phyloP scores from a whole-genome alignment of 2,329 filamentous ascomycete species.

The Cryphonectria nitschkei region DNA sequence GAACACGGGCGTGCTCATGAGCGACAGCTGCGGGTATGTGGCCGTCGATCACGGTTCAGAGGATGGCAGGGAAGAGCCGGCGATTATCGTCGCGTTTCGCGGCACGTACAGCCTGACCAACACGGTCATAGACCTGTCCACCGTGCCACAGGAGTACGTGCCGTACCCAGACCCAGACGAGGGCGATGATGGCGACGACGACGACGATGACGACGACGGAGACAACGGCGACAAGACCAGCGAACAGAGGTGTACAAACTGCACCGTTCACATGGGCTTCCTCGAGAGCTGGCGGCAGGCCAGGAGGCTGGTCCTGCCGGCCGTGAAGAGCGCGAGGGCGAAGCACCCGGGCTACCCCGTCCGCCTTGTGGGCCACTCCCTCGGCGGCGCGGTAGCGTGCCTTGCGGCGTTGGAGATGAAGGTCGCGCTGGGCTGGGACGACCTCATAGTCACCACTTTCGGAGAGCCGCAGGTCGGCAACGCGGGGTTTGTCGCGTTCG shows the following conservation, averaged over 20 bases:
- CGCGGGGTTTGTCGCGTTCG: slow-evolving; percentile 54
- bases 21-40: slow-evolving; percentile 92
- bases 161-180: slow-evolving; percentile 72
- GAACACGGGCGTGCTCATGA: slow-evolving; percentile 85
- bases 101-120: slow-evolving; percentile 95
- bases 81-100: slow-evolving; percentile 84
- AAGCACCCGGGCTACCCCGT: slow-evolving; percentile 73
- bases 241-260: slow-evolving; percentile 71
- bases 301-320: slow-evolving; percentile 68
- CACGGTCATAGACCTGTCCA: slow-evolving; percentile 87
- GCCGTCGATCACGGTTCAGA: slow-evolving; percentile 73
- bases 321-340: slow-evolving; percentile 61
- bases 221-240: not conserved
- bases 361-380: slow-evolving; percentile 84
- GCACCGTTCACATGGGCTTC: slow-evolving; percentile 92
- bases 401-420: slow-evolving; percentile 83
- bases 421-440: slow-evolving; percentile 71
- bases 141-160: slow-evolving; percentile 85
- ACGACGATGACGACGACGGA: not conserved
- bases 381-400: slow-evolving; percentile 89
- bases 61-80: slow-evolving; percentile 35
- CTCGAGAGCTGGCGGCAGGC: slow-evolving; percentile 82
- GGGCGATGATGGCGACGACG: slow-evolving; percentile 31
- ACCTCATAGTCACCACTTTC: slow-evolving; percentile 83
- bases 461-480: slow-evolving; percentile 79